Evolutionary conservation across 768 basidiomycete species (phyloP), one percentile per base, ranked within the genome.

Genomic region (Sporobolomyces roseus): DNA sequence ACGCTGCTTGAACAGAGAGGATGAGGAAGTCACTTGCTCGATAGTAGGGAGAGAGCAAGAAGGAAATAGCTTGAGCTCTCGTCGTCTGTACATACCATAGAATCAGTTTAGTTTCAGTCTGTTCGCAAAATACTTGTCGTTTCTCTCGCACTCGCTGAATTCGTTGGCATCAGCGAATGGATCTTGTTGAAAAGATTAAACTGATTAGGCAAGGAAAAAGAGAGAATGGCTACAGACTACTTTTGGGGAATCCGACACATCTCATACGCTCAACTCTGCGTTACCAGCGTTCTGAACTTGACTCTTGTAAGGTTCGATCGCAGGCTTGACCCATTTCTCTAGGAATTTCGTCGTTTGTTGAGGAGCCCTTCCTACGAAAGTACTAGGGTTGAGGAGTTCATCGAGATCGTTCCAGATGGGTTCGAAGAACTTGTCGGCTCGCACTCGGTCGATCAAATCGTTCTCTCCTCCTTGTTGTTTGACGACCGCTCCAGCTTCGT

Each of bases 381-480:
- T 93, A 71, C 80, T 80, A 33, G 96, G 92, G 54, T 97, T 87
- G 67, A 99, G 82, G 73, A 98, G 79, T 43, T 76, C 79, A 48
- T 91, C 90, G 56, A 98, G 82, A 53, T 93, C 84, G 56, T 76
- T 82, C 75, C 88, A 88, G 80, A 98, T 92, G 14, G 89, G 86
- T 77, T 87, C 85, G 78, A 98, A 98, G 82, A 93, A 98, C n/a
- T 83, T 70, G 77, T 93, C 89, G 50, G 79, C 79, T 65, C 84
- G 84, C 68, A 98, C 84, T 55, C 96, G 86, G 58, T 89, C 89
- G 76, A 99, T 93, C 36, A 99, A 83, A 79, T 99, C 94, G 79
- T 99, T 98, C 80, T 92, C 89, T 25, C 90, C 84, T 4, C 96
- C 96, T 61, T 94, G 85, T 65, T 93, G 83, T 80, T 98, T 99